phyloP scores from a whole-genome alignment of 805 yeast species.

The Myxozyma melibiosi region DNA sequence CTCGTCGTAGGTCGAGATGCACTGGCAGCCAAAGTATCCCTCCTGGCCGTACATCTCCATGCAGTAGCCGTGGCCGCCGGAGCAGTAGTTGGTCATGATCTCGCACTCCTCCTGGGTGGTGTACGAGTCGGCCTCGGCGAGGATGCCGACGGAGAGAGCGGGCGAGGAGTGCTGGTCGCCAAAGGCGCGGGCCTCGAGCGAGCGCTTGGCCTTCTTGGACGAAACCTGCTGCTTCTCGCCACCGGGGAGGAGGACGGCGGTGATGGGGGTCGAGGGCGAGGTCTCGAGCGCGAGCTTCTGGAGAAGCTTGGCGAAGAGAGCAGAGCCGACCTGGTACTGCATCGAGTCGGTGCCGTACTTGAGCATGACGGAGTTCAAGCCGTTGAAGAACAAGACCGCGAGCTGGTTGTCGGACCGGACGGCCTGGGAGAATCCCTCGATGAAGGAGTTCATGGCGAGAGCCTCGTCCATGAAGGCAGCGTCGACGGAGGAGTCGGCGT shows the following conservation, averaged over 20 bases:
- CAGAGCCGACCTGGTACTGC: conserved; percentile 29
- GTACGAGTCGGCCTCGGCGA: conserved; percentile 32
- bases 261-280: conserved; percentile 29
- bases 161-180: conserved; percentile 33
- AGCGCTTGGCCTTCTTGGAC: conserved; percentile 34
- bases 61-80: conserved; percentile 45
- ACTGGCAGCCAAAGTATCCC: conserved; percentile 42
- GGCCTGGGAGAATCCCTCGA: conserved; percentile 28
- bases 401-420: conserved; percentile 31
- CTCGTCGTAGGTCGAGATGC: conserved; percentile 40
- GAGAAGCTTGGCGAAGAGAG: conserved; percentile 31
- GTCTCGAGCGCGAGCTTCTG: conserved; percentile 33
- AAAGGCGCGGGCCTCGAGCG: conserved; percentile 22
- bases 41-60: conserved; percentile 36
- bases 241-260: conserved; percentile 32
- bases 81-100: conserved; percentile 41
- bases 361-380: conserved; percentile 23
- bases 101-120: conserved; percentile 41
- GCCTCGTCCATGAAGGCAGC: conserved; percentile 34
- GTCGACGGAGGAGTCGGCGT: conserved; percentile 27
- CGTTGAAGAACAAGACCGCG: conserved; percentile 31
- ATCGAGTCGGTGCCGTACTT: conserved; percentile 31
- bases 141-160: conserved; percentile 31
- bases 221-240: conserved; percentile 15
- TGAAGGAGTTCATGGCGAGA: conserved; percentile 30